phyloP scores from a whole-genome alignment of 2,329 filamentous ascomycete species.

The Truncatella angustata region DNA sequence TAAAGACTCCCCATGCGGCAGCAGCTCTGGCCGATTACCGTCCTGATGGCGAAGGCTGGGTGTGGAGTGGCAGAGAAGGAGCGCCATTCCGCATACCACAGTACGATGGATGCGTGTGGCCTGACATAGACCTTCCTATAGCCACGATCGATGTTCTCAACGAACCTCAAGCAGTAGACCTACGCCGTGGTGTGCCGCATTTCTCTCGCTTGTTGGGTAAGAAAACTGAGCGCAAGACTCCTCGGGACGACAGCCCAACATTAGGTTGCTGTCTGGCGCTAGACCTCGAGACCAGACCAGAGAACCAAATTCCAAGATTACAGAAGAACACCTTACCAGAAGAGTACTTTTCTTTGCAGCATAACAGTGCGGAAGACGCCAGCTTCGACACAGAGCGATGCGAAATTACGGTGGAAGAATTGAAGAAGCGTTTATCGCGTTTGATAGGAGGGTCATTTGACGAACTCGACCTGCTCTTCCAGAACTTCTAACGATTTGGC shows the following conservation, averaged over 20 bases:
- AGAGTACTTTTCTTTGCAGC: neutral
- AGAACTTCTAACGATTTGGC: conserved; percentile 15
- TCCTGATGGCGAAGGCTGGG: conserved; percentile 19
- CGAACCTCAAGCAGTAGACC: conserved; percentile 16
- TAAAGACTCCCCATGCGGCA: conserved; percentile 1
- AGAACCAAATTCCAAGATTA: too few relatives aligned
- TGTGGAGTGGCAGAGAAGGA: conserved; percentile 24
- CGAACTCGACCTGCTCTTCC: conserved; percentile 28
- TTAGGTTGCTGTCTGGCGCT: too few relatives aligned
- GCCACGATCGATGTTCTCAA: conserved; percentile 23
- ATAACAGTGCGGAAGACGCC: too few relatives aligned
- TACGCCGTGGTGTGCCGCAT: too few relatives aligned
- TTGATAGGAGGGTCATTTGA: conserved; percentile 27
- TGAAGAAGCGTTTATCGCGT: conserved; percentile 26
- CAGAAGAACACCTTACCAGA: neutral
- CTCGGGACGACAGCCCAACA: too few relatives aligned
- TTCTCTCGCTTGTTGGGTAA: too few relatives aligned
- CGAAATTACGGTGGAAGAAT: conserved; percentile 30
- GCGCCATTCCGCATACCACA: conserved; percentile 28
- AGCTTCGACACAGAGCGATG: too few relatives aligned
- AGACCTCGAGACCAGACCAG: too few relatives aligned
- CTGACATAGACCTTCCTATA: conserved; percentile 23
- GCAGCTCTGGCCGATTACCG: conserved; percentile 25
- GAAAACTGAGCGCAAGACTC: too few relatives aligned
- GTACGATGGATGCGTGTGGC: conserved; percentile 26